These are phyloP conservation scores for Phytophthora tubulina DNA, from an alignment of 352 stramenopile genomes.

Conservation along the genomic window DNA sequence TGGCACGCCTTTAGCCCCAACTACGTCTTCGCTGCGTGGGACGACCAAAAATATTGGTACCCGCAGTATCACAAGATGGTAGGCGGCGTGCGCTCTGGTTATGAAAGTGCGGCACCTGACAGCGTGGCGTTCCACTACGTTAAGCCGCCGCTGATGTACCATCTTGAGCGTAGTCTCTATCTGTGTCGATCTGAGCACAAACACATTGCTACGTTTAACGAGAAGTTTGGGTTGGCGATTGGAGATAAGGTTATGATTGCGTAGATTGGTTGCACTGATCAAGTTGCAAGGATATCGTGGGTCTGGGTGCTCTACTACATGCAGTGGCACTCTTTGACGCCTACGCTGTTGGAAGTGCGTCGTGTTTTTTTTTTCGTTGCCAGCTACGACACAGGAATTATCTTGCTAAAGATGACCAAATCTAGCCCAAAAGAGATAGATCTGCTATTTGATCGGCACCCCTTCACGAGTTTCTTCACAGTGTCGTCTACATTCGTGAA, in stretches of 20 bases:
- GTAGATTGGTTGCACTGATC: not conserved
- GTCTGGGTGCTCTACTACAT: too few relatives aligned
- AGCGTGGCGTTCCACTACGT: conserved; percentile 82
- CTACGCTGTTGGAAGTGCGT: too few relatives aligned
- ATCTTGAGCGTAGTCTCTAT: conserved; percentile 76
- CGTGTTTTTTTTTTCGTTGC: too few relatives aligned
- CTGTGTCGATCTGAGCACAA: conserved; percentile 60
- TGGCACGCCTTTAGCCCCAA: conserved; percentile 73
- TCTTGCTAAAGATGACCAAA: too few relatives aligned
- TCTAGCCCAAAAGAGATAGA: too few relatives aligned
- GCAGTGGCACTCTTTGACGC: too few relatives aligned
- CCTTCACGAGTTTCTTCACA: too few relatives aligned
- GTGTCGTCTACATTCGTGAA: too few relatives aligned
- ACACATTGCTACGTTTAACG: conserved; percentile 58
- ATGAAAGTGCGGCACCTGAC: conserved; percentile 64
- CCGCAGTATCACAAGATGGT: conserved; percentile 67
- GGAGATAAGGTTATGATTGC: conserved; percentile 40
- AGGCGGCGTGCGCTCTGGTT: conserved; percentile 55
- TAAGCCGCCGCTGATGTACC: conserved; percentile 68
- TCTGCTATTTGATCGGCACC: too few relatives aligned
- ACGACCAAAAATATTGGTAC: conserved; percentile 66
- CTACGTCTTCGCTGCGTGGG: conserved; percentile 45
- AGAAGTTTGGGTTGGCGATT: conserved; percentile 54
- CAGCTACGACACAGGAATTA: too few relatives aligned
- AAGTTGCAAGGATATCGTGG: too few relatives aligned